A percentile compares a stretch with the other conserved stretches of the same genome.
These are phyloP conservation scores for Suhomyces bokatorum DNA, from an alignment of 1,139 yeast species.

Conservation along the genomic window DNA sequence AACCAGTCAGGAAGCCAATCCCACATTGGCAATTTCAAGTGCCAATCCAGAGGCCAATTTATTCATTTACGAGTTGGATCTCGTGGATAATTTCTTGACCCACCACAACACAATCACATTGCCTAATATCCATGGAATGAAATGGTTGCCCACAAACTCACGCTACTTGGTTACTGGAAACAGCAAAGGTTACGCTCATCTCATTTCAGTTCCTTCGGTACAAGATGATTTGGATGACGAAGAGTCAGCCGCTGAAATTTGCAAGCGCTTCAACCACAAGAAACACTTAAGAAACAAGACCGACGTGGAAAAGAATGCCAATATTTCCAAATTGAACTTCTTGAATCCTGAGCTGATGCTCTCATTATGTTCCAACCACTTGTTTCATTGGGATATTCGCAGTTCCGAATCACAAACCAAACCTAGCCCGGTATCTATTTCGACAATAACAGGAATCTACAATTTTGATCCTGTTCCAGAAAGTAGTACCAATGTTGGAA, in stretches of 20 bases:
- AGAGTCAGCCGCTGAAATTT: conserved; percentile 62
- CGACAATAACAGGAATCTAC: conserved; percentile 51
- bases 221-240: conserved; percentile 28
- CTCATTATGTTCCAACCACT: conserved; percentile 59
- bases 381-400: conserved; percentile 73
- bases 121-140: conserved; percentile 64
- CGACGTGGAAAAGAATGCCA: conserved; percentile 18
- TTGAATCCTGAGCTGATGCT: conserved; percentile 32
- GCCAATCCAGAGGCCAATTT: conserved; percentile 57
- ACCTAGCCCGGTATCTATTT: conserved; percentile 52
- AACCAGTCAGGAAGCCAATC: conserved; percentile 18
- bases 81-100: conserved; percentile 48
- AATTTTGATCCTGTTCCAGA: conserved; percentile 52
- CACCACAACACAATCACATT: conserved; percentile 75
- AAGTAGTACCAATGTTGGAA: conserved; percentile 43
- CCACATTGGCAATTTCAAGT: conserved; percentile 63
- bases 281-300: conserved; percentile 50
- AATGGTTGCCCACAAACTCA: conserved; percentile 55
- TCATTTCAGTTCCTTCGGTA: conserved; percentile 58
- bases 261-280: conserved; percentile 72
- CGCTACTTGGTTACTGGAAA: conserved; percentile 64
- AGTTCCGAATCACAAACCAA: conserved; percentile 46
- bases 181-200: conserved; percentile 65
- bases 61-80: conserved; percentile 61
- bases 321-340: conserved; percentile 31